Evolutionary conservation across 495 filamentous ascomycete genomes (phyloP).

Genomic region (Aspergillus cristatus): DNA sequence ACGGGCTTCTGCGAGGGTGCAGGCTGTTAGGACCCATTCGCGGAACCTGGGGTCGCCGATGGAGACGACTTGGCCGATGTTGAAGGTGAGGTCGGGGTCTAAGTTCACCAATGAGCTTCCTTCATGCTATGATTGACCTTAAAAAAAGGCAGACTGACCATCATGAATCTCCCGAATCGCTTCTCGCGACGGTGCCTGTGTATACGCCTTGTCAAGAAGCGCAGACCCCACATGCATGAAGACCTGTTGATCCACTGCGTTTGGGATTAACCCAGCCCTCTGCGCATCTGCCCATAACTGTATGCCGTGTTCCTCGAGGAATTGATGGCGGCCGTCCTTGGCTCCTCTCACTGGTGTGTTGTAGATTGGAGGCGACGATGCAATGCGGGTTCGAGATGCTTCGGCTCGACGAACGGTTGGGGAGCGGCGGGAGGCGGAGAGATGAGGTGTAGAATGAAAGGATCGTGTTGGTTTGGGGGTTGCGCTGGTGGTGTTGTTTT

Average conservation of each 20-base stretch:
- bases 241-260: conserved; percentile 1
- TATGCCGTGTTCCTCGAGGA: neutral
- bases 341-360: neutral
- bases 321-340: neutral
- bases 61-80: conserved; percentile 13
- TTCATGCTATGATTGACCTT: neutral
- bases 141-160: conserved; percentile 13
- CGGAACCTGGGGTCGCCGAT: neutral
- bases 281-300: too few relatives aligned
- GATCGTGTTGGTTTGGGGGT: conserved; percentile 1
- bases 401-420: conserved; percentile 1
- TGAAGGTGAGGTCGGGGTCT: conserved; percentile 22
- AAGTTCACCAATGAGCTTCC: neutral
- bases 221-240: conserved; percentile 13
- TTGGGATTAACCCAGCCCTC: too few relatives aligned
- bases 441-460: conserved; percentile 12
- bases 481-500: conserved; percentile 3
- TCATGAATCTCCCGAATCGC: conserved; percentile 14
- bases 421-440: conserved; percentile 4
- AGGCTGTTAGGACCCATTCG: conserved; percentile 16
- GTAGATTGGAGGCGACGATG: neutral
- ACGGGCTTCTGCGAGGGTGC: conserved; percentile 18
- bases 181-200: conserved; percentile 3
- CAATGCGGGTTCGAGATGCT: neutral
- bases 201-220: conserved; percentile 10